These are phyloP conservation scores for Amanita polypyramis DNA, from an alignment of 768 basidiomycete species.

Conservation along the genomic window DNA sequence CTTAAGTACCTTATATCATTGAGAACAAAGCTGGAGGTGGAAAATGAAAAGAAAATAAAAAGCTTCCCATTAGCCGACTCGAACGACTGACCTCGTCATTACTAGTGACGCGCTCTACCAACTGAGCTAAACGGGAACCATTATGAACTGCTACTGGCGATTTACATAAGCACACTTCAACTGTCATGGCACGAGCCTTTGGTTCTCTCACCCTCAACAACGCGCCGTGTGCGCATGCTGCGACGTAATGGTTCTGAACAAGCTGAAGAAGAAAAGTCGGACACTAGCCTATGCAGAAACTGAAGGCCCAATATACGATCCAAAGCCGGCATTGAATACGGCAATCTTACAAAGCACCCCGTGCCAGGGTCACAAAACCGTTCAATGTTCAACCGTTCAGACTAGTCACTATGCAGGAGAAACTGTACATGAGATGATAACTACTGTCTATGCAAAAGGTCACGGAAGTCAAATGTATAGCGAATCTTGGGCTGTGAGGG, in stretches of 20 bases:
- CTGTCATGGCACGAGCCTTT: neutral
- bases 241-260: neutral
- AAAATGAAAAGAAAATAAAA: conserved; percentile 9
- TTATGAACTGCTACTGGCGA: neutral
- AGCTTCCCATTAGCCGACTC: conserved; percentile 33
- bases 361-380: neutral
- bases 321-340: neutral
- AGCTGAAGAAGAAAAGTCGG: conserved; percentile 6
- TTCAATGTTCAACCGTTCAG: neutral
- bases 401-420: neutral
- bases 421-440: neutral
- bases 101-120: conserved; percentile 55
- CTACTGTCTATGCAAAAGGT: neutral
- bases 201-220: neutral
- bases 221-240: neutral
- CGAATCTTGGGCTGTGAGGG: conserved; percentile 62
- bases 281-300: conserved; percentile 6
- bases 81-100: conserved; percentile 60
- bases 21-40: conserved; percentile 16
- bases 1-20: neutral
- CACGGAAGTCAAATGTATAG: conserved; percentile 18
- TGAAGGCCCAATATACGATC: neutral
- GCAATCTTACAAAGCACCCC: neutral
- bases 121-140: conserved; percentile 7
- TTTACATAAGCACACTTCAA: neutral